Conservation (phyloP, 495 filamentous ascomycete genomes). For the Neurospora sublineolata region DNA sequence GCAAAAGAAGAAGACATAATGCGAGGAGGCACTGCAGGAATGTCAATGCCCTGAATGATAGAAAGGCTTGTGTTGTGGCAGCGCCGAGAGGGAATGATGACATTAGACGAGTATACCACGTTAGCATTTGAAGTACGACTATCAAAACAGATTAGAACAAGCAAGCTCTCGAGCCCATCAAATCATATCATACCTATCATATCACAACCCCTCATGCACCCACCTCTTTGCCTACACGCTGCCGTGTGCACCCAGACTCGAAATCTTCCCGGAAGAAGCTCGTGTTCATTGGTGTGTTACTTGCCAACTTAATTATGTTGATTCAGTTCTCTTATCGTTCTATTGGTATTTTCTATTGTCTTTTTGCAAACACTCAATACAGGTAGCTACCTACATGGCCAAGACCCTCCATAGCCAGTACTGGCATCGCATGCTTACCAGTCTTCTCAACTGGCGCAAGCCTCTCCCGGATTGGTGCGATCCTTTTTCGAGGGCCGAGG, state of each 20-base stretch:
- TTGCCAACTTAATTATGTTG: too few relatives aligned
- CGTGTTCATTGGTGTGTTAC: too few relatives aligned
- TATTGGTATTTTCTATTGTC: too few relatives aligned
- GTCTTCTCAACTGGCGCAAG: too few relatives aligned
- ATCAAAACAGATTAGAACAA: neutral
- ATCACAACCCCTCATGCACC: neutral
- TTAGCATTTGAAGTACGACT: neutral
- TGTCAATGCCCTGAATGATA: neutral
- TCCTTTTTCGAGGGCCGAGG: too few relatives aligned
- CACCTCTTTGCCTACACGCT: neutral
- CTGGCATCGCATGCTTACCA: too few relatives aligned
- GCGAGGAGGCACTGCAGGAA: conserved; percentile 1
- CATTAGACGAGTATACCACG: neutral
- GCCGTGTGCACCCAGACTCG: neutral
- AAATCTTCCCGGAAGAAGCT: neutral
- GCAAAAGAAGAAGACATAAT: neutral
- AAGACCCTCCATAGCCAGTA: too few relatives aligned
- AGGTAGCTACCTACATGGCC: too few relatives aligned
- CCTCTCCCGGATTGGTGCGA: too few relatives aligned
- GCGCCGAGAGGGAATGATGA: neutral
- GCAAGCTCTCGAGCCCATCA: neutral
- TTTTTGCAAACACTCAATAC: too few relatives aligned
- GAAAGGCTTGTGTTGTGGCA: neutral
- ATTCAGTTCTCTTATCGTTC: too few relatives aligned
- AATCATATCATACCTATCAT: too few relatives aligned